These are phyloP conservation scores for Chimonanthus praecox DNA, from an alignment of 164 flowering plant species.

Conservation along the genomic window DNA sequence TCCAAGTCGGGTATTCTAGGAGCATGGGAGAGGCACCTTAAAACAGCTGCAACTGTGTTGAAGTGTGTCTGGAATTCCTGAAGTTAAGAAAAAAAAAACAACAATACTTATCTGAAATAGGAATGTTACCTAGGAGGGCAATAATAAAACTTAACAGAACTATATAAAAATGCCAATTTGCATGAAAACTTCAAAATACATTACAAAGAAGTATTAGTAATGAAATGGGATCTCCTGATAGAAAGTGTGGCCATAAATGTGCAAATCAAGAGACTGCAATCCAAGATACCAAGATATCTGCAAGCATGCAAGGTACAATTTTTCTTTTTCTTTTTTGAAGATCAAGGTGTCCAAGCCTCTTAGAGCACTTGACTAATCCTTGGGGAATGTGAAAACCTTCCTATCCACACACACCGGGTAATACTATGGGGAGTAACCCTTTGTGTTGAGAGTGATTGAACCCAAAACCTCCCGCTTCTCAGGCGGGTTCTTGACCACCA, in stretches of 20 bases:
- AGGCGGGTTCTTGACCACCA: no score
- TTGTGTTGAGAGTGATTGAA: no score
- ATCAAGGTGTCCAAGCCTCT: no score
- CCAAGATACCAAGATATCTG: not conserved
- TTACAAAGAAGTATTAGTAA: not conserved
- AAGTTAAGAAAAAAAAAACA: no score
- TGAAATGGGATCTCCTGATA: not conserved
- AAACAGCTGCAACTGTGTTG: constrained; percentile 38
- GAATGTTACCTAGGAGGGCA: constrained; percentile 5
- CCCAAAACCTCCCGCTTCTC: no score
- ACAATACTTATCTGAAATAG: constrained; percentile 29
- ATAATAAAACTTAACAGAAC: not conserved
- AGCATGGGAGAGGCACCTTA: constrained; percentile 76
- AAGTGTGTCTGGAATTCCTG: constrained; percentile 18
- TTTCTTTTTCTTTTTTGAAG: no score
- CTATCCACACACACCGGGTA: no score
- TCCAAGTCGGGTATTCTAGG: constrained; percentile 79
- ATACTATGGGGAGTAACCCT: no score
- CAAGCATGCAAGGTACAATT: no score
- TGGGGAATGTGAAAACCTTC: no score
- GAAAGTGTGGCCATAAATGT: not conserved
- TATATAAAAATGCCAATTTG: not conserved
- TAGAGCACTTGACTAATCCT: no score
- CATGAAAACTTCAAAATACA: not conserved
- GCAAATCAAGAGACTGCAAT: not conserved